Base-by-base conservation (phyloP, 2,329 filamentous ascomycete genomes). In the Cladosporium sp. region DNA sequence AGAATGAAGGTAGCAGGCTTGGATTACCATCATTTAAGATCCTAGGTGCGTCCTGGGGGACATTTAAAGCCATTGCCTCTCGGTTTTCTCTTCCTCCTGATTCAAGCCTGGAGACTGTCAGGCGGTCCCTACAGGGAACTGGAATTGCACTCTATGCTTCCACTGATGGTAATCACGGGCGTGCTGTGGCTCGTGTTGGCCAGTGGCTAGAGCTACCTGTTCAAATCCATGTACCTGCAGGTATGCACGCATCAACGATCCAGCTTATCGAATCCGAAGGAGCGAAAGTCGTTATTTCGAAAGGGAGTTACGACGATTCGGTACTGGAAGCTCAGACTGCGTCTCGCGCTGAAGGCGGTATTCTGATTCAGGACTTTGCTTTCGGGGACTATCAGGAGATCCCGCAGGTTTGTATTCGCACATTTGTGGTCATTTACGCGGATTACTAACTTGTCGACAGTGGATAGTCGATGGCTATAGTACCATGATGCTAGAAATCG, bases 1-100 rank as follows among this genome's bases (percentile, higher is more conserved):
- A 90, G 61, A 79, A 89, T 57, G 85, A 90, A 64, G 81, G 78
- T 27, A 70, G 68, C 50, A 76, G 85, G 3, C 78, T 88, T 27
- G 81, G 82, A 0, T 72, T 89, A 2, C 83, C 84, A 0, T 77
- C 85, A 0, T 90, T 89, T 72, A 91, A 91, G 66, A 85, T 89
- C 38, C 76, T 90, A 0, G 86, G 86, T 18, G 86, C 86, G 1
- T 85, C 83, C 0, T 91, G 85, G 85, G 85, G 78, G 0, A 75
- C 78, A 2, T 83, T 79, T 56, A 75, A 78, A 5, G 79, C 82
- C 15, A 61, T 86, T 6, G 58, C 68, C 0, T 59, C 67, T 0
- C 63, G 67, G 6, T 64, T 80, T 0, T 64, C 60, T 2, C 63
- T 80, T 0, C 62, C 72, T 0, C 55, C 71, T 0, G 69, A 69